Evolutionary conservation across 805 yeast genomes (phyloP), one percentile per base, ranked within the genome.

Genomic region (Kodamaea sagamina): DNA sequence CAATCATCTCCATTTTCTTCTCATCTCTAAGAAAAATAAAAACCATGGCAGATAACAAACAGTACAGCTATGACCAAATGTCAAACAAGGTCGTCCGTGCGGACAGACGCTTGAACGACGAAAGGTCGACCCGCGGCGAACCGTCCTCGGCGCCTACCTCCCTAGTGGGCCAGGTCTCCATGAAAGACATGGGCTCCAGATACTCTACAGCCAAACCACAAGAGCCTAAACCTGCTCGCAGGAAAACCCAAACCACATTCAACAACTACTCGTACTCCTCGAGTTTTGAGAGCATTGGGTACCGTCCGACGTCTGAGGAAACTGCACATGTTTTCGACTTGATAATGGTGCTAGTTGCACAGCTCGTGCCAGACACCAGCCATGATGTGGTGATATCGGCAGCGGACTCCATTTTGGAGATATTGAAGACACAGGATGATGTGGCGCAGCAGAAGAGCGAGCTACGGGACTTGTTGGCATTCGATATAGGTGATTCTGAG

Each of bases 311-410:
- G 6, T 74, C 78, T 3, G 74, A 71, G 9, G 74, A 72, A 13
- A 82, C 80, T 11, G 60, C 71, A 2, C 69, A 66, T 22, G 59
- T 69, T 0, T 85, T 81, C 58, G 84, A 80, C 32, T 58, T 69
- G 32, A 68, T 89, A n/a, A 63, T 84, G 47, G 60, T 76, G 0
- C 79, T 86, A 80, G 77, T 86, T 3, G 59, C 65, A 2, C 67
- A 71, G 12, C 62, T 86, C 29, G 85, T 83, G 9, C 72, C 71
- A 38, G 97, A 89, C 58, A 78, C 86, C n/a, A 79, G 90, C 6
- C 89, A 85, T 43, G 86, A 81, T 32, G 77, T 81, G 1, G 72
- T 89, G 2, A 58, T 81, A 15, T 83, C 93, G 3, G 86, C 89
- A 4, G 79, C 88, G 2, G 93, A 86, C 57, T 67, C 82, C 3